Conservation (phyloP, 2,329 filamentous ascomycete species). For the Claviceps sp. region DNA sequence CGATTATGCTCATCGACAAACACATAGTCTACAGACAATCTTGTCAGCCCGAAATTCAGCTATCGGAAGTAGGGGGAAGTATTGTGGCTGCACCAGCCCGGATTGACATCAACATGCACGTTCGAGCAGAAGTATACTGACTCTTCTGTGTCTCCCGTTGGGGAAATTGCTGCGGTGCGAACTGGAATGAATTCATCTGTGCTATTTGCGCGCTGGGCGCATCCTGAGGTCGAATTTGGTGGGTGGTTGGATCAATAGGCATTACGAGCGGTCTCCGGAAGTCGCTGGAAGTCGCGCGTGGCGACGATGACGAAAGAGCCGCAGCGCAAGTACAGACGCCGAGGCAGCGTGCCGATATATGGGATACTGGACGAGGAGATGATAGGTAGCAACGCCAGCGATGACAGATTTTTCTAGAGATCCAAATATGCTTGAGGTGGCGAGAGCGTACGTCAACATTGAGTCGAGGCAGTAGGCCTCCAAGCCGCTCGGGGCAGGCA, state of each 20-base stretch:
- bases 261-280: slow-evolving; percentile 24
- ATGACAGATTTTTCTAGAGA: not conserved
- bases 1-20: slow-evolving; percentile 98
- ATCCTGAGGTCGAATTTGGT: slow-evolving; percentile 52
- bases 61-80: not conserved
- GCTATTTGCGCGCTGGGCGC: slow-evolving; percentile 30
- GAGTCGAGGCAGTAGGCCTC: slow-evolving; percentile 10
- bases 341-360: not conserved
- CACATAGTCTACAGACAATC: slow-evolving; percentile 58
- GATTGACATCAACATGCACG: slow-evolving; percentile 5
- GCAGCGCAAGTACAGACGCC: not conserved
- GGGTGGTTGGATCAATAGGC: slow-evolving; percentile 46
- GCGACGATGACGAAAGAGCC: not conserved
- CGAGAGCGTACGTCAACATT: slow-evolving; percentile 13
- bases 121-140: slow-evolving; percentile 29
- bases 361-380: not conserved
- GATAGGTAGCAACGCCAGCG: not conserved
- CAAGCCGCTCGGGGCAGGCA: not conserved
- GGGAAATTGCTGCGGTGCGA: slow-evolving; percentile 46
- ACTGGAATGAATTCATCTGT: slow-evolving; percentile 58
- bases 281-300: not conserved
- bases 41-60: not conserved
- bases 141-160: slow-evolving; percentile 70
- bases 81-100: not conserved
- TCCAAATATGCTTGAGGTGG: not conserved